Conservation (phyloP, 352 stramenopile genomes). For the Pythium phragmiticola region DNA sequence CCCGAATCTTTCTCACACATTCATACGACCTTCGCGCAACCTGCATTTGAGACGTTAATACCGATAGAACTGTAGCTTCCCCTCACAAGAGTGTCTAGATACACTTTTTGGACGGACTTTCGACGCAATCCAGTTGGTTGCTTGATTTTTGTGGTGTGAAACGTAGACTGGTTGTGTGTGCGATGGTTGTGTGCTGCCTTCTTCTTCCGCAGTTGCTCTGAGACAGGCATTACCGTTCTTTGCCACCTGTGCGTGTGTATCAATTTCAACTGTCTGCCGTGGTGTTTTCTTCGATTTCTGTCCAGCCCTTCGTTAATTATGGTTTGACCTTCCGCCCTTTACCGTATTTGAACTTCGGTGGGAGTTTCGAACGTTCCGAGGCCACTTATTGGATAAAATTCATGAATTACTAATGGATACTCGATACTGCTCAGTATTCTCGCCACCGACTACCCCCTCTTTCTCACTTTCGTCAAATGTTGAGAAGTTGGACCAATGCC, state of each 20-base stretch:
- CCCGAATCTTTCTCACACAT: constrained; percentile 2
- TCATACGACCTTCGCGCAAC: constrained; percentile 21
- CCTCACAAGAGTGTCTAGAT: not conserved
- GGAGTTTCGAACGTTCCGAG: constrained; percentile 1
- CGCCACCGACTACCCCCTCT: constrained; percentile 20
- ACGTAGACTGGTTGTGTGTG: too few relatives aligned
- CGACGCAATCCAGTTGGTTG: not conserved
- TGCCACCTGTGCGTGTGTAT: not conserved
- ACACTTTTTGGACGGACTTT: not conserved
- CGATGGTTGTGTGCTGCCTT: too few relatives aligned
- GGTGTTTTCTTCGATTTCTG: not conserved
- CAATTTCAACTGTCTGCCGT: not conserved
- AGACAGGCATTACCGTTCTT: not conserved
- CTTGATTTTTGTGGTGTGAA: not conserved
- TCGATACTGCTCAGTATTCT: constrained; percentile 15
- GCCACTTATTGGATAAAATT: constrained; percentile 12
- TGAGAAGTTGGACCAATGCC: not conserved
- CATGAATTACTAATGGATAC: constrained; percentile 17
- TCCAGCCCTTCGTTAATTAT: not conserved
- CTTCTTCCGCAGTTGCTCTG: not conserved
- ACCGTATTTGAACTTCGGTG: not conserved
- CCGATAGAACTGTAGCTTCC: too few relatives aligned
- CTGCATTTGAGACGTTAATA: not conserved
- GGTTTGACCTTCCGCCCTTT: not conserved
- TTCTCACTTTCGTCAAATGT: constrained; percentile 25